Conservation (phyloP, 495 filamentous ascomycete species). For the Trichocladium uniseriatum region DNA sequence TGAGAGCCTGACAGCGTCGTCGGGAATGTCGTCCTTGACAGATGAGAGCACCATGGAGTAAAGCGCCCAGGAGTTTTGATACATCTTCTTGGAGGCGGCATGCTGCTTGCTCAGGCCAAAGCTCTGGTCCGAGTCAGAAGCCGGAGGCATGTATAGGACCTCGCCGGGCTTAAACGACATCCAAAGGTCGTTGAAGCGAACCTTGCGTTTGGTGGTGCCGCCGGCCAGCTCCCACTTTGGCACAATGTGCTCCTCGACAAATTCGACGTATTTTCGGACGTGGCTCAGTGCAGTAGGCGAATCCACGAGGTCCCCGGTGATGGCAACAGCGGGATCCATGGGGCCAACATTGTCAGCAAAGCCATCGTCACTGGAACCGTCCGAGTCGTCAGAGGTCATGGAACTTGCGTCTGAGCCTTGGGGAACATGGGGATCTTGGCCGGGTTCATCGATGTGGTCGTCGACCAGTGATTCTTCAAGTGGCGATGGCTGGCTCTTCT, state of each 20-base stretch:
- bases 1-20: conserved; percentile 5
- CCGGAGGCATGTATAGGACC: conserved; percentile 24
- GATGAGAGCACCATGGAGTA: conserved; percentile 17
- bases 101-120: background rate
- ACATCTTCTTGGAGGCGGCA: background rate
- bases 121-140: conserved; percentile 14
- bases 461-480: too few species aligned
- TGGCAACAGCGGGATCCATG: background rate
- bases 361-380: conserved; percentile 12
- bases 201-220: conserved; percentile 12
- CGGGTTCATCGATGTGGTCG: too few species aligned
- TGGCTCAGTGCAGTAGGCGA: conserved; percentile 24
- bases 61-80: conserved; percentile 26
- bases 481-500: background rate
- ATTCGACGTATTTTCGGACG: conserved; percentile 30
- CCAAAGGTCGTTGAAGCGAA: conserved; percentile 32
- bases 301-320: conserved; percentile 14
- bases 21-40: conserved; percentile 4
- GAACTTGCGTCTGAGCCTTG: too few species aligned
- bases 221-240: conserved; percentile 21
- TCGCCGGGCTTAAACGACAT: conserved; percentile 30
- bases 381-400: background rate
- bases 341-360: conserved; percentile 8
- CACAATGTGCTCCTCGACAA: conserved; percentile 29
- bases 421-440: too few species aligned